Conservation (phyloP, 164 flowering plant species). For the Liriodendron chinense region DNA sequence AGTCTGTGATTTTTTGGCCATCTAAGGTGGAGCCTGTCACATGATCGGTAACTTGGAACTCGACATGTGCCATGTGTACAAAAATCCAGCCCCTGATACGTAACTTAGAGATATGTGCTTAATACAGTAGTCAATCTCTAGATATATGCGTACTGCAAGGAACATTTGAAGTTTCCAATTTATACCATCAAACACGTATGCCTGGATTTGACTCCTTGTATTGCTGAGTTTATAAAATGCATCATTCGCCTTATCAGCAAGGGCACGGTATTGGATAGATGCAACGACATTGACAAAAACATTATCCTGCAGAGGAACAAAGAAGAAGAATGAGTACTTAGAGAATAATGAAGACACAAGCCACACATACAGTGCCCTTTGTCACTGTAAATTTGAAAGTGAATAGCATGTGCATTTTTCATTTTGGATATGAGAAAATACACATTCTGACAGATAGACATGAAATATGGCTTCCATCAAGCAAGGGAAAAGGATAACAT, state of each 20-base stretch:
- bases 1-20: background rate
- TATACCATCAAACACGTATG: slow-evolving; percentile 82
- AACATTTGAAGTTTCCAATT: background rate
- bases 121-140: too few relatives aligned
- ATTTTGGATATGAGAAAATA: too few relatives aligned
- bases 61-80: too few relatives aligned
- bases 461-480: too few relatives aligned
- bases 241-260: slow-evolving; percentile 61
- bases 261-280: slow-evolving; percentile 66
- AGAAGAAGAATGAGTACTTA: background rate
- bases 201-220: slow-evolving; percentile 61
- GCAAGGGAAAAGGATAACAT: too few relatives aligned
- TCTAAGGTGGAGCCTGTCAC: background rate
- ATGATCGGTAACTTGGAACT: too few relatives aligned
- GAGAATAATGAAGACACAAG: background rate
- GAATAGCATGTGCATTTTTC: too few relatives aligned
- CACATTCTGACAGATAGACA: too few relatives aligned
- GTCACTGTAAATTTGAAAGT: too few relatives aligned
- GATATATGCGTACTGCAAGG: too few relatives aligned
- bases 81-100: too few relatives aligned
- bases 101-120: too few relatives aligned
- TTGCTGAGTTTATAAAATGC: slow-evolving; percentile 77
- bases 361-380: background rate
- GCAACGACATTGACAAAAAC: slow-evolving; percentile 83
- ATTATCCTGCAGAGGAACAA: slow-evolving; percentile 53